Conservation (phyloP, 768 basidiomycete genomes). For the Gloeopeniophorella convolvens region DNA sequence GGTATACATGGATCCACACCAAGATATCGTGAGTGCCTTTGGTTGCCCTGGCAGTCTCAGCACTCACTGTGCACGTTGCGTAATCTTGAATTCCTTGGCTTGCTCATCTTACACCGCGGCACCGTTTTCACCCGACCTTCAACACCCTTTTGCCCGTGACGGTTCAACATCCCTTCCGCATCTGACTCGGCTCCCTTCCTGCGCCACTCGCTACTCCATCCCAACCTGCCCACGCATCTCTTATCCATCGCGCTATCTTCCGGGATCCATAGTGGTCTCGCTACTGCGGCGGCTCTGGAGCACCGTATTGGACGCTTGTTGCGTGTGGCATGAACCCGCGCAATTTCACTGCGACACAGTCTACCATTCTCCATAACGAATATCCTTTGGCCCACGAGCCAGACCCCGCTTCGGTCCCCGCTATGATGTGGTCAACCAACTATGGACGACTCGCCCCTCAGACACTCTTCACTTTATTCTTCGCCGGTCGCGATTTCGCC, state of each 20-base stretch:
- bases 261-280: constrained; percentile 74
- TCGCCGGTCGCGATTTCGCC: constrained; percentile 82
- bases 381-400: constrained; percentile 60
- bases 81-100: neutral
- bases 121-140: neutral
- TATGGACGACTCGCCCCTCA: constrained; percentile 84
- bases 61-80: neutral
- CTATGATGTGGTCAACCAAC: constrained; percentile 98
- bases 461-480: constrained; percentile 93
- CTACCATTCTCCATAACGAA: constrained; percentile 85
- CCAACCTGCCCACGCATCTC: neutral
- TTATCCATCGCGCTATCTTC: neutral
- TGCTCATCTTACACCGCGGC: neutral
- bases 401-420: constrained; percentile 70
- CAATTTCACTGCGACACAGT: constrained; percentile 77
- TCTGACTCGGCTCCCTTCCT: neutral
- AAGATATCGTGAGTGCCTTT: constrained; percentile 69
- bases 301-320: constrained; percentile 87
- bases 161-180: neutral
- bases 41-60: neutral
- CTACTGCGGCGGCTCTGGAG: constrained; percentile 90
- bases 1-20: constrained; percentile 93
- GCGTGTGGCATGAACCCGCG: constrained; percentile 89
- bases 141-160: neutral
- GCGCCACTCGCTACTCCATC: neutral